phyloP scores from a whole-genome alignment of 1,284 basidiomycete genomes.

The Leccinum huronense region DNA sequence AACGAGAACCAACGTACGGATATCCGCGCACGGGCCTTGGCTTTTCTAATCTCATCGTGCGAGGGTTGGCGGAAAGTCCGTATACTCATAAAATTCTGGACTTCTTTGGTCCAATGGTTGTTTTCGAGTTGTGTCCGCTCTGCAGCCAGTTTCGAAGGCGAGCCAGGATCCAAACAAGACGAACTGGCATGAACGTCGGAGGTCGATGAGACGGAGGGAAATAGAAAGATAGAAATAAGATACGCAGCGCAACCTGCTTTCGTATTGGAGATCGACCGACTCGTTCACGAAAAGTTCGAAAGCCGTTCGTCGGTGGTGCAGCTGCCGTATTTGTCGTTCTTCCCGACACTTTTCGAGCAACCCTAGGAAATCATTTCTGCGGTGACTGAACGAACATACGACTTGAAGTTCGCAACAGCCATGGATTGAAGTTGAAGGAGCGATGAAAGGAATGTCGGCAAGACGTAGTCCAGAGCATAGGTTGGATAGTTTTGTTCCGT shows the following conservation, averaged over 20 bases:
- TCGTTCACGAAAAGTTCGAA: constrained; percentile 38
- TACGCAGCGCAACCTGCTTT: constrained; percentile 41
- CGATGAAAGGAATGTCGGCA: constrained; percentile 23
- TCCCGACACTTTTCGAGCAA: constrained; percentile 17
- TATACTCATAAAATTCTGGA: constrained; percentile 26
- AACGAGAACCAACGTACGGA: constrained; percentile 34
- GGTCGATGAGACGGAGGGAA: background rate
- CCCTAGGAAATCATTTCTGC: constrained; percentile 25
- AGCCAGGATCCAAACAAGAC: constrained; percentile 36
- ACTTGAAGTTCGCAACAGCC: constrained; percentile 11
- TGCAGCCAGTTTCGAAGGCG: constrained; percentile 35
- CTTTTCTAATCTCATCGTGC: constrained; percentile 47
- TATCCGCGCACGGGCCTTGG: constrained; percentile 46
- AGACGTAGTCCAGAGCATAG: constrained; percentile 28
- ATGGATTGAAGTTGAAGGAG: constrained; percentile 15
- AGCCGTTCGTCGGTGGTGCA: constrained; percentile 20
- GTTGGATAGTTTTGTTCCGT: no score
- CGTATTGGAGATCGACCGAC: constrained; percentile 39
- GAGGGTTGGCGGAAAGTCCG: constrained; percentile 32
- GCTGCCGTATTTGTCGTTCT: background rate
- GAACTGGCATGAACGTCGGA: constrained; percentile 31
- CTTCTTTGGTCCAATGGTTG: constrained; percentile 34
- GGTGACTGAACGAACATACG: constrained; percentile 28
- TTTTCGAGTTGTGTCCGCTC: constrained; percentile 41
- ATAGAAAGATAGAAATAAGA: background rate